A percentile compares a stretch with the other conserved stretches of the same genome.
phyloP scores from a whole-genome alignment of 225 moss, liverwort and hornwort species.

The Pleurozium schreberi region DNA sequence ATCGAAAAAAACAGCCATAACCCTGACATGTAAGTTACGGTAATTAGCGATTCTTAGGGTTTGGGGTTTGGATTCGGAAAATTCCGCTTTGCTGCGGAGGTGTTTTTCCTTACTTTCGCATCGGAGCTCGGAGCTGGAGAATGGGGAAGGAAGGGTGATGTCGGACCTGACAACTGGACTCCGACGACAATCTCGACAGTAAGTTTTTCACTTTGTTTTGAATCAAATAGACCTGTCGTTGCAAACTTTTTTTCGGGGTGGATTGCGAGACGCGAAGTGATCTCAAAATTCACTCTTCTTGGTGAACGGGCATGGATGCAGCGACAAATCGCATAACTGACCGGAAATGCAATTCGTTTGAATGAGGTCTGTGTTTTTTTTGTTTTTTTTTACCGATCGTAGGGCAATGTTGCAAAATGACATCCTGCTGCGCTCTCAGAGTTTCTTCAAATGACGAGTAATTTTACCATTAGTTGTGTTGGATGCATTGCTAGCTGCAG shows the following conservation, averaged over 20 bases:
- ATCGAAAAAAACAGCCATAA: constrained; percentile 82
- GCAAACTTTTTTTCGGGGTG: neutral
- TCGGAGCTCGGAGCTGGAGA: neutral
- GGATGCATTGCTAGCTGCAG: neutral
- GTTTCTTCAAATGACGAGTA: neutral
- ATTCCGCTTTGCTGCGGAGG: neutral
- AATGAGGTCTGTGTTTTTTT: neutral
- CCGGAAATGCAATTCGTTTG: neutral
- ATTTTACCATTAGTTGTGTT: neutral
- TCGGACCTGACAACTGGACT: neutral
- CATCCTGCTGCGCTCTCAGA: neutral
- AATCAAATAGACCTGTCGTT: neutral
- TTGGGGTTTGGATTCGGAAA: neutral
- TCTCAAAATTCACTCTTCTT: neutral
- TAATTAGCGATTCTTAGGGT: neutral
- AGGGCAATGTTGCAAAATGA: neutral
- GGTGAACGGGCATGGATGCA: neutral
- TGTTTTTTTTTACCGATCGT: neutral
- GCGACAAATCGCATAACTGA: neutral
- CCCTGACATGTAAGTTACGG: constrained; percentile 71
- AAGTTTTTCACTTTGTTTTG: neutral
- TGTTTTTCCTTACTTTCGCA: neutral
- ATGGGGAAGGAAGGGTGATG: neutral
- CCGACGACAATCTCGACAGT: neutral
- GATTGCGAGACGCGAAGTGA: neutral